Evolutionary conservation across 768 basidiomycete genomes (phyloP), one percentile per base, ranked within the genome.

Genomic region (Phlebiopsis flavidoalba): DNA sequence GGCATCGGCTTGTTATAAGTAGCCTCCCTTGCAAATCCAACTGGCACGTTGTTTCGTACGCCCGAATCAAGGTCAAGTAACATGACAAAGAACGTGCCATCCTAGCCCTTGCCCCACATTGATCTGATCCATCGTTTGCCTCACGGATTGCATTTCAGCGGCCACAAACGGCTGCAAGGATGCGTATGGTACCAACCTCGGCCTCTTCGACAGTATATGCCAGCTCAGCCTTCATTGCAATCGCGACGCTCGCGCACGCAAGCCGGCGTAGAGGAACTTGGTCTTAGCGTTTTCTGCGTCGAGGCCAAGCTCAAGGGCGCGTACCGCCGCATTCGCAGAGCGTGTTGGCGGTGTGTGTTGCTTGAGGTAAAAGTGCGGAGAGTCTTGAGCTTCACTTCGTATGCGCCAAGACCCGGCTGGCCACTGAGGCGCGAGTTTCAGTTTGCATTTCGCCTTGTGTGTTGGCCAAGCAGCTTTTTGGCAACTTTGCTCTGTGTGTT

Each of bases 341-440:
- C 26, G 26, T 31, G n/a, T 31, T 33, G 59, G 40, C 36, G 63
- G 65, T 11, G 60, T 63, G 61, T 65, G 64, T n/a, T n/a, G 26
- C 46, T 67, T 67, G 58, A 53, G 21, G 64, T 64, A 63, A 67
- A 67, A 14, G 45, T 53, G 40, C 64, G 59, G 35, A 65, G 64
- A 15, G 51, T 40, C 45, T 63, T 61, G 57, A 53, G 51, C 19
- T 35, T 26, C 33, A 43, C 55, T 31, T 40, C 49, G 54, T 37
- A 21, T 4, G 43, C 19, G 8, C 43, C 22, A 2, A 24, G 24
- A 12, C 19, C 33, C 10, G 19, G 17, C 15, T 36, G 24, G 5
- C 6, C 26, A n/a, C 31, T 47, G 19, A 26, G 14, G 10, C 58
- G 49, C 31, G 31, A 35, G 56, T 57, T n/a, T 57, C 5, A 57